Evolutionary conservation across 2,329 filamentous ascomycete species (phyloP), one percentile per base, ranked within the genome.

Genomic region (Claviceps citrina): DNA sequence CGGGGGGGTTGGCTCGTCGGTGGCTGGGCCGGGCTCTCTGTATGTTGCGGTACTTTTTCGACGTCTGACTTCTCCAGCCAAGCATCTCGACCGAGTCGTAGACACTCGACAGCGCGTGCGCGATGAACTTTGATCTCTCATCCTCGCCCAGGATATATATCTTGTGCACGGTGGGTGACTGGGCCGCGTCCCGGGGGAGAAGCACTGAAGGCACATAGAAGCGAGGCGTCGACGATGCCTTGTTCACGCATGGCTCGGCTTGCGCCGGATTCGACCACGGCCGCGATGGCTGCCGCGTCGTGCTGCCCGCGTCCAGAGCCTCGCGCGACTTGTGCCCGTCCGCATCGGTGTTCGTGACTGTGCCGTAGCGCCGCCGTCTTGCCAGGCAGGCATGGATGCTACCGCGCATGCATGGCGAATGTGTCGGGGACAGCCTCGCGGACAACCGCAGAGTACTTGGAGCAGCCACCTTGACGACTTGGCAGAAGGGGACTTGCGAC

Each of bases 71-170:
- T 25, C 44, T 48, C 49, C 54, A 52, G 9, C 54, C 52, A 15
- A 64, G 42, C 43, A 58, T 46, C 31, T 61, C 56, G 2, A 65
- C 59, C 1, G 59, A 61, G 31, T 63, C 59, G 44, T 65, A 64
- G 1, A 64, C 55, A 12, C 56, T 57, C 3, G 57, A 63, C 6
- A 65, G 48, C 1, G 60, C 61, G 33, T 65, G 61, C 2, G 62
- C 61, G 9, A 65, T 58, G 19, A 63, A 63, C 18, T 56, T 55
- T 16, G 62, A 61, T 30, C 61, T 51, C 33, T 56, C 59, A 44
- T 66, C 63, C 38, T 61, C 54, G 18, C 61, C 63, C 1, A 67
- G 54, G 7, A 64, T 62, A 39, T 64, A 57, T 16, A 65, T 62
- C 22, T 60, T 63, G 41, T 61, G 59, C 2, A 55, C 57, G 0